Percentiles rank a stretch among this genome's conserved stretches.
Evolutionary conservation across 148 eudicot genomes (phyloP).

Genomic region (Chenopodium quinoa): DNA sequence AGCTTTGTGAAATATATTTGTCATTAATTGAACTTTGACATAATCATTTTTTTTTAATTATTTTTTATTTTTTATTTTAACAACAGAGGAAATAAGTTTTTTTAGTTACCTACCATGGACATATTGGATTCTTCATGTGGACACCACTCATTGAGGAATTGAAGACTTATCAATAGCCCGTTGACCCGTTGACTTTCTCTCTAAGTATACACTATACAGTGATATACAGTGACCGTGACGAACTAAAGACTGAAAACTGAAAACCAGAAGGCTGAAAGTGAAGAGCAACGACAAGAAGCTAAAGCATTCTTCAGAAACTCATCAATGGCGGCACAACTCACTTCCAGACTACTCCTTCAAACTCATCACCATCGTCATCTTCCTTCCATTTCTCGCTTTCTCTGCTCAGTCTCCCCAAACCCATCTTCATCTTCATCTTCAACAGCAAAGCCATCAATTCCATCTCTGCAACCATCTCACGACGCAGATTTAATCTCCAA

Average conservation of each 20-base stretch:
- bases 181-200: too few species aligned
- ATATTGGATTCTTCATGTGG: too few species aligned
- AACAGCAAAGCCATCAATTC: slow-evolving; percentile 43
- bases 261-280: neutral
- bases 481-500: slow-evolving; percentile 61
- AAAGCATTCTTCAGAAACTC: neutral
- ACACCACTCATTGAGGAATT: too few species aligned
- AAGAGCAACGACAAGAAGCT: neutral
- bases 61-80: too few species aligned
- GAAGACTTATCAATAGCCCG: too few species aligned
- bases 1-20: too few species aligned
- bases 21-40: too few species aligned
- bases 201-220: neutral
- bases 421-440: slow-evolving; percentile 2
- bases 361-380: neutral
- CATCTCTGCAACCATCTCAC: slow-evolving; percentile 41
- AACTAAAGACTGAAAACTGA: neutral
- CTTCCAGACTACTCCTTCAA: slow-evolving; percentile 3
- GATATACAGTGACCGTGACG: neutral
- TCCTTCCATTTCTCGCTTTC: neutral
- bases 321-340: slow-evolving; percentile 21
- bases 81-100: too few species aligned
- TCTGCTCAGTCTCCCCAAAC: neutral
- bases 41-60: too few species aligned
- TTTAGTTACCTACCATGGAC: too few species aligned